Percentiles rank a stretch among this genome's conserved stretches.
Conservation (phyloP, 2,329 filamentous ascomycete species). For the Basipetospora chlamydospora region DNA sequence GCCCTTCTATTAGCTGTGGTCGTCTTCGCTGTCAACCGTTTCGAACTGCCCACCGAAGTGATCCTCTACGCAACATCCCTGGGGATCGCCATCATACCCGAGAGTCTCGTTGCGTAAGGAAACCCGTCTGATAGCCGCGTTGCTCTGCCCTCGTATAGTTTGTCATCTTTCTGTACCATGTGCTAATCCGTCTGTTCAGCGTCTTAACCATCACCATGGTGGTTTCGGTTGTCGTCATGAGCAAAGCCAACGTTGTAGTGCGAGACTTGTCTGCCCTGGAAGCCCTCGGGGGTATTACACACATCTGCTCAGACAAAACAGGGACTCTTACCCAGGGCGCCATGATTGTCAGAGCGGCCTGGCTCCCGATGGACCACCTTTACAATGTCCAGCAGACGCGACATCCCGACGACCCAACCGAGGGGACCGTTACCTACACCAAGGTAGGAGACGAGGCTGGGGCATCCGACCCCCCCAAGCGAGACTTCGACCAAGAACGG, state of each 20-base stretch:
- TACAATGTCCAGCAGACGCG: slow-evolving; percentile 48
- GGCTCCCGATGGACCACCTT: slow-evolving; percentile 42
- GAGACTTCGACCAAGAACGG: slow-evolving; percentile 45
- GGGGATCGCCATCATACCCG: slow-evolving; percentile 48
- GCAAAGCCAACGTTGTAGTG: slow-evolving; percentile 49
- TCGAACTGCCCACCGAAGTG: slow-evolving; percentile 34
- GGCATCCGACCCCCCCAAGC: slow-evolving; percentile 21
- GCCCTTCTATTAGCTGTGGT: slow-evolving; percentile 44
- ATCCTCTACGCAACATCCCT: slow-evolving; percentile 44
- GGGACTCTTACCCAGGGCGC: slow-evolving; percentile 55
- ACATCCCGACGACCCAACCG: slow-evolving; percentile 46
- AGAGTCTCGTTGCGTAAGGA: slow-evolving; percentile 46
- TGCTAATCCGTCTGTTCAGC: slow-evolving; percentile 11
- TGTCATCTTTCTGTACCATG: slow-evolving; percentile 10
- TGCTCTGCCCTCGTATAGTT: no score
- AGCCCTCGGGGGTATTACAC: slow-evolving; percentile 54
- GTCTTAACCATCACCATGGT: slow-evolving; percentile 60
- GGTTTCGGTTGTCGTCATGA: slow-evolving; percentile 49
- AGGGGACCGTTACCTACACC: slow-evolving; percentile 34
- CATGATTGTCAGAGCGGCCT: slow-evolving; percentile 55
- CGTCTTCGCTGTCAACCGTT: slow-evolving; percentile 43
- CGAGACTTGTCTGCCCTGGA: slow-evolving; percentile 53
- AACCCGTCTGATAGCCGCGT: no score
- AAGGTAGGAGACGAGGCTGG: slow-evolving; percentile 10
- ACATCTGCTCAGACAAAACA: slow-evolving; percentile 62